phyloP scores from a whole-genome alignment of 352 stramenopile genomes.

The Phytophthora syringae region DNA sequence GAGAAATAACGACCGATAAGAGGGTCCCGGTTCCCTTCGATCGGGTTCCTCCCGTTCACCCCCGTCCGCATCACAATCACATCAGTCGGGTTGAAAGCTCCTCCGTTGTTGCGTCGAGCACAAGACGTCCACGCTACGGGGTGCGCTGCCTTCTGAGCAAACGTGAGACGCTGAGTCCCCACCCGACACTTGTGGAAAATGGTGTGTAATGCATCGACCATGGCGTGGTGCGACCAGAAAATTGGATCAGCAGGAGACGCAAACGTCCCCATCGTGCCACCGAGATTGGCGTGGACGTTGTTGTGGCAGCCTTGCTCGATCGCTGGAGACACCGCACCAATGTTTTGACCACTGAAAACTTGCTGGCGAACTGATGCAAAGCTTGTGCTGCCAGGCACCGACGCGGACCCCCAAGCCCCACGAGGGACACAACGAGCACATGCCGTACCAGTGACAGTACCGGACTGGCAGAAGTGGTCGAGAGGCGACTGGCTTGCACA shows the following conservation, averaged over 20 bases:
- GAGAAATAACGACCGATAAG: constrained; percentile 52
- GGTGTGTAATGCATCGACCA: constrained; percentile 70
- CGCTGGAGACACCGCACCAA: constrained; percentile 54
- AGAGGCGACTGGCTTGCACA: constrained; percentile 48
- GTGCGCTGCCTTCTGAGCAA: constrained; percentile 53
- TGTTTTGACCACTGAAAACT: constrained; percentile 54
- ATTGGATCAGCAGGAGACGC: constrained; percentile 60
- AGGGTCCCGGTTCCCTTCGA: constrained; percentile 41
- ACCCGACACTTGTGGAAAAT: constrained; percentile 80
- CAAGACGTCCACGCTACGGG: constrained; percentile 59
- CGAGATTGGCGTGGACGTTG: constrained; percentile 60
- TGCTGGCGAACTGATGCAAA: constrained; percentile 58
- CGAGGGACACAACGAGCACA: constrained; percentile 63
- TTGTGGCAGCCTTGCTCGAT: constrained; percentile 68
- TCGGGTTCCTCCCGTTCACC: constrained; percentile 40
- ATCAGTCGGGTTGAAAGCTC: constrained; percentile 50
- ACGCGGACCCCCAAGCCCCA: constrained; percentile 38
- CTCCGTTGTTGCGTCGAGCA: constrained; percentile 28
- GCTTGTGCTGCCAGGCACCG: constrained; percentile 41
- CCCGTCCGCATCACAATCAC: constrained; percentile 53
- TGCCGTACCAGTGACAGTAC: constrained; percentile 10
- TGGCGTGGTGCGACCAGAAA: constrained; percentile 81
- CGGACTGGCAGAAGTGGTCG: constrained; percentile 65
- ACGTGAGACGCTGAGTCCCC: constrained; percentile 45
- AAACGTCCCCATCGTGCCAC: constrained; percentile 55